A percentile compares a stretch with the other conserved stretches of the same genome.
Conservation (phyloP, 148 eudicot genomes). For the Euryodendron excelsum region DNA sequence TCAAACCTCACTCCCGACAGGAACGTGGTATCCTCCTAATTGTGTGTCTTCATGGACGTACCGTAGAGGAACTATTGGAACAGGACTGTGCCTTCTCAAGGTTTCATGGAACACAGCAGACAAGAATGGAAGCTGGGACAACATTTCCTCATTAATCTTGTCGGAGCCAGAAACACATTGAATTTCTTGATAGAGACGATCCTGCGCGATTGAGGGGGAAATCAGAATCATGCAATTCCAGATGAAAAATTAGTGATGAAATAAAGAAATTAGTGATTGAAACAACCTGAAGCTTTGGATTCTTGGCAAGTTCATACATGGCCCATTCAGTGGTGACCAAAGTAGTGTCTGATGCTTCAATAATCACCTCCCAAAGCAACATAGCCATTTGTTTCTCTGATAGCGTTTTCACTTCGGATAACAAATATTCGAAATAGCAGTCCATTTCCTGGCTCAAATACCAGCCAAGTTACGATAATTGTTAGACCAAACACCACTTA, state of each 20-base stretch:
- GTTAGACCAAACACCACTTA: neutral
- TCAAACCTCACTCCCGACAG: slow-evolving; percentile 79
- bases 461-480: neutral
- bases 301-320: slow-evolving; percentile 78
- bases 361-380: slow-evolving; percentile 85
- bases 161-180: slow-evolving; percentile 60
- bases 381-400: slow-evolving; percentile 61
- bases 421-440: slow-evolving; percentile 59
- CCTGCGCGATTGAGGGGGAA: slow-evolving; percentile 32
- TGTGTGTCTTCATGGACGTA: slow-evolving; percentile 77
- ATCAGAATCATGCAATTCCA: neutral
- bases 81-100: slow-evolving; percentile 77
- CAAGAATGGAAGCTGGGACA: slow-evolving; percentile 64
- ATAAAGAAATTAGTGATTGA: neutral
- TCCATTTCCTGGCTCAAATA: slow-evolving; percentile 40
- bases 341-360: slow-evolving; percentile 86
- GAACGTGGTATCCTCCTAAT: slow-evolving; percentile 73
- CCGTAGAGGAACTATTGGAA: slow-evolving; percentile 67
- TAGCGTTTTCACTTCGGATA: slow-evolving; percentile 51
- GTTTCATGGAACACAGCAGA: slow-evolving; percentile 87
- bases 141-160: slow-evolving; percentile 59
- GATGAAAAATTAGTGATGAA: neutral
- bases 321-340: slow-evolving; percentile 88
- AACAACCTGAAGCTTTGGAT: slow-evolving; percentile 68
- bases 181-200: slow-evolving; percentile 54